Evolutionary conservation across 176 grass and related monocot genomes (phyloP), one percentile per base, ranked within the genome.

Genomic region (Coix lacrymajobi): DNA sequence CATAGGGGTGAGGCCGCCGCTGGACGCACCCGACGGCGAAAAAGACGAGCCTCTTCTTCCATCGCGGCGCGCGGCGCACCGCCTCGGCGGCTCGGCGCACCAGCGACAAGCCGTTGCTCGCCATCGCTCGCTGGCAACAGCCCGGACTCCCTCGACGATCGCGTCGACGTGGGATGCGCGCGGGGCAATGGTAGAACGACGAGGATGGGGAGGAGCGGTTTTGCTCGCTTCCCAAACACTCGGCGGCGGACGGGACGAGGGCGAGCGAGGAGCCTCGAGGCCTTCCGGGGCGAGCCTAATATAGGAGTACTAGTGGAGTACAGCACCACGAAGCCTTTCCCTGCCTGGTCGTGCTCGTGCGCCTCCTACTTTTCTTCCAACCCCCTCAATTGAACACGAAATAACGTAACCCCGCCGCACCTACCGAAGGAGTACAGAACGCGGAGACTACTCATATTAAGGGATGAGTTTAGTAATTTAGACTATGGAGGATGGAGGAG

Each of bases 21-120:
- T 77, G 79, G 62, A 83, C 90, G 60, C 80, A 95, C 66, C 79
- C 87, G 24, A 75, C 79, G 29, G 80, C 87, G 84, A 90, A 65
- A 37, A 93, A 26, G 58, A 93, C 71, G 82, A 92, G 82, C 46
- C 87, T 64, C 68, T 65, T 90, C 67, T 90, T 31, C 85, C 90
- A 92, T 11, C 66, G 56, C 78, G 84, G 81, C 38, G 64, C 41
- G 31, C 75, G 87, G 58, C 84, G 84, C 54, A 76, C 34, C 14
- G 64, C 69, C 71, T 78, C 83, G 61, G 48, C 75, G 73, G 51
- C 83, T 48, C 65, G 80, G 76, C 67, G 86, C 56, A 66, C 64
- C 65, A 89, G 36, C 72, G 79, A 60, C 34, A 71, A 14, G 28
- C 65, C 78, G 45, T 33, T 13, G 78, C 78, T 69, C 78, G 78